Conservation (phyloP, 345 rosid genomes). For the Salix caprea region DNA sequence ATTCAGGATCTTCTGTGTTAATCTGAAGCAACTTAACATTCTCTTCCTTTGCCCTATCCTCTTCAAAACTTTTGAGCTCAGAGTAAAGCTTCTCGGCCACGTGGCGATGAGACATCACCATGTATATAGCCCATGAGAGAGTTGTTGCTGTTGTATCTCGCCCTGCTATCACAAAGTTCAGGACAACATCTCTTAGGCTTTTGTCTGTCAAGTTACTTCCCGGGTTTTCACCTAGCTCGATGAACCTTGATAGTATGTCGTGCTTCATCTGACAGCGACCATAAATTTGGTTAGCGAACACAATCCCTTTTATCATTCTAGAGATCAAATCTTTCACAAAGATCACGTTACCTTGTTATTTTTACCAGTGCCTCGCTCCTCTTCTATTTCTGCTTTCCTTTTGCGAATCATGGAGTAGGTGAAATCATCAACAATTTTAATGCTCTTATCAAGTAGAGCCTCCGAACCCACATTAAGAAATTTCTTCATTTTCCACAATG, state of each 20-base stretch:
- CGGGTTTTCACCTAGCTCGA: conserved; percentile 68
- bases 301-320: neutral
- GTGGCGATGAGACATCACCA: conserved; percentile 55
- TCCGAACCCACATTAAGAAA: conserved; percentile 74
- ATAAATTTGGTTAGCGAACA: neutral
- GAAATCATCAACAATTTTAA: conserved; percentile 65
- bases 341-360: conserved; percentile 36
- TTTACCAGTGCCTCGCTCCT: conserved; percentile 24
- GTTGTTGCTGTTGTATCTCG: conserved; percentile 96
- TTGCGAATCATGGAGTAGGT: conserved; percentile 69
- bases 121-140: conserved; percentile 84
- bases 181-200: conserved; percentile 79
- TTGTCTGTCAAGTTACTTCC: conserved; percentile 58
- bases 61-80: conserved; percentile 66
- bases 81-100: conserved; percentile 62
- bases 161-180: conserved; percentile 94
- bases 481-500: conserved; percentile 77
- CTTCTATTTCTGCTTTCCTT: conserved; percentile 65
- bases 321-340: neutral
- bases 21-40: conserved; percentile 31
- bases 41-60: conserved; percentile 53
- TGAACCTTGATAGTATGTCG: conserved; percentile 76
- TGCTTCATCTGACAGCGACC: conserved; percentile 53
- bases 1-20: conserved; percentile 37
- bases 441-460: conserved; percentile 78